Conservation (phyloP, 257 asterid genomes). For the Solanum megistacrolobum region DNA sequence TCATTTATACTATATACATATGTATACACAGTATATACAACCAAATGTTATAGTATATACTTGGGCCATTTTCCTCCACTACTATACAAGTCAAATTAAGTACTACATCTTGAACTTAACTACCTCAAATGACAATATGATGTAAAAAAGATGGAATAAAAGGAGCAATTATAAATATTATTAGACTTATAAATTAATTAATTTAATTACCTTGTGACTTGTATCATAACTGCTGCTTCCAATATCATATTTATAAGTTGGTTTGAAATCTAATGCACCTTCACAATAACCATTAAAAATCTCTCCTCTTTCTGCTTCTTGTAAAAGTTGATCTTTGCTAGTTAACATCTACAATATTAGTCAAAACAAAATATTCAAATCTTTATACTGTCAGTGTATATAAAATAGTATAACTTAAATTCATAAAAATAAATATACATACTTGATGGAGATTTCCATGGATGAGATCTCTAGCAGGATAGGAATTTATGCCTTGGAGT, state of each 20-base stretch:
- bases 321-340: slow-evolving; percentile 49
- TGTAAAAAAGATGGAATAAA: neutral
- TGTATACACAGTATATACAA: too few species aligned
- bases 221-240: slow-evolving; percentile 67
- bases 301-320: slow-evolving; percentile 68
- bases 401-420: neutral
- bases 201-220: slow-evolving; percentile 41
- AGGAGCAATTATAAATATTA: neutral
- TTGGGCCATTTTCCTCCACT: neutral
- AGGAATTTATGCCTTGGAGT: slow-evolving; percentile 39
- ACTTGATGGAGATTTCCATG: slow-evolving; percentile 39
- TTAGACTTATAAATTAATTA: neutral
- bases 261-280: slow-evolving; percentile 57
- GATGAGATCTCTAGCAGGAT: slow-evolving; percentile 49
- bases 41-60: neutral
- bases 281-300: slow-evolving; percentile 55
- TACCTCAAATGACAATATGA: neutral
- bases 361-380: neutral
- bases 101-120: neutral
- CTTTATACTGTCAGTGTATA: neutral
- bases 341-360: slow-evolving; percentile 26
- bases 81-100: neutral
- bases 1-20: too few species aligned
- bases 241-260: slow-evolving; percentile 49
- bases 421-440: neutral